These are phyloP conservation scores for Vitis hybrid DNA, from an alignment of 177 flowering plant genomes.

Conservation along the genomic window DNA sequence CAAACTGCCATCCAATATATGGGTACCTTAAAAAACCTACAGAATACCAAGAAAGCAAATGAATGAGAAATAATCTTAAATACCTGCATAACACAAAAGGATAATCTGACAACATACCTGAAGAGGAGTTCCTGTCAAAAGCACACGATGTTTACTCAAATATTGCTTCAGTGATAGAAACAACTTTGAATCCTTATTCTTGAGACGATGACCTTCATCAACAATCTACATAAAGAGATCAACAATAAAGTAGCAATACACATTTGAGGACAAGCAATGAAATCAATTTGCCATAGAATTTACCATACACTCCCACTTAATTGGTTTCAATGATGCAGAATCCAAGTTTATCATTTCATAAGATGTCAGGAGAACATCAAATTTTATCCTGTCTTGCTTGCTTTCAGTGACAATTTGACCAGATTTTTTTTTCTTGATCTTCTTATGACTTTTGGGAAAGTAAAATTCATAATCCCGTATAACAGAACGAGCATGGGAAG, in stretches of 20 bases:
- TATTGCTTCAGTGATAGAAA: slow-evolving; percentile 79
- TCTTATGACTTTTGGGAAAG: slow-evolving; percentile 59
- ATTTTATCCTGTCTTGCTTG: slow-evolving; percentile 89
- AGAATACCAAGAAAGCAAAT: slow-evolving; percentile 4
- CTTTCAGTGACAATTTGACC: slow-evolving; percentile 51
- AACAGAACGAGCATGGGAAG: slow-evolving; percentile 74
- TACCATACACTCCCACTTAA: slow-evolving; percentile 97
- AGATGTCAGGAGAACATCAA: slow-evolving; percentile 93
- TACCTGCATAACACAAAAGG: not conserved
- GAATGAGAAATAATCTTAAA: not conserved
- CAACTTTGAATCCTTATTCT: slow-evolving; percentile 95
- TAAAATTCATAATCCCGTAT: slow-evolving; percentile 85
- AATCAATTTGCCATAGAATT: slow-evolving; percentile 13
- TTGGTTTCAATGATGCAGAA: slow-evolving; percentile 68
- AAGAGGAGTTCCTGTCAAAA: slow-evolving; percentile 95
- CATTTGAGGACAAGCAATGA: not conserved
- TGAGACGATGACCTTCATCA: slow-evolving; percentile 99
- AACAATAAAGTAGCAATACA: slow-evolving; percentile 11
- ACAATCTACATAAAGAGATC: slow-evolving; percentile 60
- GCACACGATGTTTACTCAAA: slow-evolving; percentile 75
- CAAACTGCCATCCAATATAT: not conserved
- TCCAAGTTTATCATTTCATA: slow-evolving; percentile 97
- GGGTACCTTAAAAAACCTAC: not conserved
- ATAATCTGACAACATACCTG: slow-evolving; percentile 56
- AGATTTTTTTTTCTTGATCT: slow-evolving; percentile 79